Base-by-base conservation (phyloP, 805 yeast genomes). In the Ogataea minuta region DNA sequence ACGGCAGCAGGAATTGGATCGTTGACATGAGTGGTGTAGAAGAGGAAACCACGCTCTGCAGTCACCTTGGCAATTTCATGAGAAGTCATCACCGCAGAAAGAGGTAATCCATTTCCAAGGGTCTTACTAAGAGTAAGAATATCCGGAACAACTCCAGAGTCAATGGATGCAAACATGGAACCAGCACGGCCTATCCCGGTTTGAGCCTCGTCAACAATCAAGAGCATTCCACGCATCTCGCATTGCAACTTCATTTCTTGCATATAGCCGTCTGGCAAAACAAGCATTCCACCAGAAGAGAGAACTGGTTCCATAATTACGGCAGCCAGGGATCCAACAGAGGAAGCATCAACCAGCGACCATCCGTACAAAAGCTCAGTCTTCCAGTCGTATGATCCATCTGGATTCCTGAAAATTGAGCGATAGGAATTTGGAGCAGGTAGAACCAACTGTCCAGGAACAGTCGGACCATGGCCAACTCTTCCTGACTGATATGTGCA, bases 171-270 rank as follows among this genome's bases (percentile, higher is more conserved):
- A 44, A 63, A 74, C 59, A 73, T 68, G 44, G 68, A 67, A 30
- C 79, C 79, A 29, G 70, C 64, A 38, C 78, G 75, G 35, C 77
- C 79, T 24, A 73, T 72, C 13, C 77, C 78, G 10, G 77, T 72
- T 53, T 72, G 77, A 23, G 74, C 78, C 55, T 74, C 79, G 47
- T 74, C 79, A 4, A 74, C 72, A 45, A 74, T 74, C 63, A 74
- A 57, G 39, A 74, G 63, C 46, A 72, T 64, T 12, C 67, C 72
- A 51, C 72, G 61, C 44, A 68, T 66, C 33, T 56, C 56, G 40
- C 62, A 57, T 14, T 56, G 59, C 14, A 19, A 23, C 23, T 56
- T 52, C 48, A 58, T 42, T 29, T 49, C 57, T 35, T 52, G 38
- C 37, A 57, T 23, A 28, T 57, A 58, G 19, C 60, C 60, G 64